These are phyloP conservation scores for Aphanomyces cochlioides DNA, from an alignment of 352 stramenopile species.

Conservation along the genomic window DNA sequence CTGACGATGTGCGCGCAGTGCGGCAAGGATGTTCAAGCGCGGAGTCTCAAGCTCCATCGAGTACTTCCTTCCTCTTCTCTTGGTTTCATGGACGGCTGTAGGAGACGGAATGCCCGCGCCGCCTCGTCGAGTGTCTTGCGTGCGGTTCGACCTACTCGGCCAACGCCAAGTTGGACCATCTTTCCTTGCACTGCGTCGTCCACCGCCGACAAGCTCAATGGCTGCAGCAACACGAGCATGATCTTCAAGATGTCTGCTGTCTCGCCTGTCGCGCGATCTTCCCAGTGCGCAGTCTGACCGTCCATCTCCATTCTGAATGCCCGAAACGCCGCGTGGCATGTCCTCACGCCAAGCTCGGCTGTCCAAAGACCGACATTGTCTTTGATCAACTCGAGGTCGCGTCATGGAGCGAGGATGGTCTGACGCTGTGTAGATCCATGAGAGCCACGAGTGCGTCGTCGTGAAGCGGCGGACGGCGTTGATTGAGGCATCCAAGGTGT, in stretches of 20 bases:
- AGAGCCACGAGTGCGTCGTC: constrained; percentile 35
- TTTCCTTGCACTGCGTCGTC: constrained; percentile 41
- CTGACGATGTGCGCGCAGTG: constrained; percentile 45
- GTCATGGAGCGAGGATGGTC: not conserved
- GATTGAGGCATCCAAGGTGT: constrained; percentile 38
- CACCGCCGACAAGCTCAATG: constrained; percentile 36
- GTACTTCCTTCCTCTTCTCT: not conserved
- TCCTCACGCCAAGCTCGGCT: constrained; percentile 51
- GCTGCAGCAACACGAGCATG: constrained; percentile 29
- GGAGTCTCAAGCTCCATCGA: constrained; percentile 39
- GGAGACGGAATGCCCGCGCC: constrained; percentile 40
- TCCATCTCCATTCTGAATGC: constrained; percentile 48
- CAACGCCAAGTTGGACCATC: constrained; percentile 37
- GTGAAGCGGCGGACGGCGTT: constrained; percentile 41
- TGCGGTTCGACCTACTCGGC: constrained; percentile 43
- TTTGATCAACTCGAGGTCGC: constrained; percentile 35
- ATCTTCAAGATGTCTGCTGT: constrained; percentile 37
- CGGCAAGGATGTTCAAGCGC: constrained; percentile 45
- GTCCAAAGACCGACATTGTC: constrained; percentile 37
- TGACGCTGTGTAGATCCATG: constrained; percentile 33
- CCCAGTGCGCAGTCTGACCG: constrained; percentile 39
- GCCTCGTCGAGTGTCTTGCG: constrained; percentile 45
- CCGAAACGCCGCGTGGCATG: constrained; percentile 48
- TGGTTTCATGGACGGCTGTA: not conserved
- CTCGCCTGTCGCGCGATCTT: constrained; percentile 46